Percentiles rank a stretch among this genome's conserved stretches.
These are phyloP conservation scores for Kokia cookei DNA, from an alignment of 441 rosid species.

Conservation along the genomic window DNA sequence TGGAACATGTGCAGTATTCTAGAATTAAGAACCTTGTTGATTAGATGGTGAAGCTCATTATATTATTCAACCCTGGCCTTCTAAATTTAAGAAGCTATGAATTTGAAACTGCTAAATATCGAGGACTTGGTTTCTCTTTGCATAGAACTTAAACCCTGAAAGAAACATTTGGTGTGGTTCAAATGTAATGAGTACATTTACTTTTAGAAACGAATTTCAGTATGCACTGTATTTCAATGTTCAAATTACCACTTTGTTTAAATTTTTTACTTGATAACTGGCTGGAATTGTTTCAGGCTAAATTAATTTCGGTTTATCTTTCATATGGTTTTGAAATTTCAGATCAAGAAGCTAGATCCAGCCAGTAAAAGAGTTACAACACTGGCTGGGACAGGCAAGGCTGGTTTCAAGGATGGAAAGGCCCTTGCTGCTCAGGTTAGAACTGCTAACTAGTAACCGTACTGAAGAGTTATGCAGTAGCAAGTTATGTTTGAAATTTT, in stretches of 20 bases:
- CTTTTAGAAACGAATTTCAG: neutral
- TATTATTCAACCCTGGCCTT: neutral
- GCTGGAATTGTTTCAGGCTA: neutral
- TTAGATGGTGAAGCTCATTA: neutral
- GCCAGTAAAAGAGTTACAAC: conserved; percentile 66
- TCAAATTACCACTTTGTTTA: neutral
- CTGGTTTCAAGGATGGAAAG: conserved; percentile 88
- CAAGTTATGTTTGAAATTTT: conserved; percentile 1
- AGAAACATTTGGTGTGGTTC: neutral
- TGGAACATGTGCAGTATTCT: neutral
- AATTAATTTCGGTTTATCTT: neutral
- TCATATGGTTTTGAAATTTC: conserved; percentile 16
- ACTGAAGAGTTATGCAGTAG: neutral
- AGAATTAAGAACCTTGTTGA: neutral
- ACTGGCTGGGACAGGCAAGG: conserved; percentile 90
- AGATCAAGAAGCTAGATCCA: conserved; percentile 92
- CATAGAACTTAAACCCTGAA: neutral
- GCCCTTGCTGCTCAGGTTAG: conserved; percentile 72
- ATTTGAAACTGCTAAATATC: neutral
- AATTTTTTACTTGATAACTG: neutral
- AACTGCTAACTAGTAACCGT: neutral
- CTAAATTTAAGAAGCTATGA: neutral
- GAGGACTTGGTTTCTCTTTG: neutral
- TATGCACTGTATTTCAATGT: neutral
- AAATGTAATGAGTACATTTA: neutral